phyloP scores from a whole-genome alignment of 768 basidiomycete species.

The Suillus subluteus region DNA sequence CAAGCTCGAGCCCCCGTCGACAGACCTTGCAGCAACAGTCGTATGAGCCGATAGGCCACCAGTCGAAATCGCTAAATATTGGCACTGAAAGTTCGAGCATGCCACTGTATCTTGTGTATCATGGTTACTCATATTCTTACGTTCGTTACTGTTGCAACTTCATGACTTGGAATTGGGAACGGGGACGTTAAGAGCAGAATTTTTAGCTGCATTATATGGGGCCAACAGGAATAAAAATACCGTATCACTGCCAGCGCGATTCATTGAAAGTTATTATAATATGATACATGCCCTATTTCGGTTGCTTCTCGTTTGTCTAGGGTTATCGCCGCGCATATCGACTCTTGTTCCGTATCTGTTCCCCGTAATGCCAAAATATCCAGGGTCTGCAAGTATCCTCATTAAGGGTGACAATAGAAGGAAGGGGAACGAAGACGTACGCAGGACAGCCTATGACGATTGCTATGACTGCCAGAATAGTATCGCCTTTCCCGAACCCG shows the following conservation, averaged over 20 bases:
- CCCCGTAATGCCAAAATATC: conserved; percentile 47
- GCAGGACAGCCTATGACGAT: conserved; percentile 65
- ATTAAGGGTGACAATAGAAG: background rate
- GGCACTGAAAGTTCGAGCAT: no score
- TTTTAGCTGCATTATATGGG: background rate
- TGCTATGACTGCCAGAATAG: conserved; percentile 60
- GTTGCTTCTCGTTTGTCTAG: background rate
- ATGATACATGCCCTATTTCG: background rate
- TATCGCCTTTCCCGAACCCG: conserved; percentile 72
- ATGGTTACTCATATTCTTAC: background rate
- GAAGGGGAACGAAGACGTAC: conserved; percentile 18
- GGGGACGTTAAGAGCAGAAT: background rate
- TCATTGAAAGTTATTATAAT: background rate
- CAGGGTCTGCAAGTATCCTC: conserved; percentile 38
- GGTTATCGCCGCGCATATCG: conserved; percentile 35
- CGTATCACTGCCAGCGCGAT: background rate
- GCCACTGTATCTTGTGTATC: background rate
- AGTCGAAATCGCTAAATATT: no score
- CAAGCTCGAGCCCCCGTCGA: background rate
- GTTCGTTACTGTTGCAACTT: background rate
- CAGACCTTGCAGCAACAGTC: background rate
- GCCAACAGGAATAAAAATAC: background rate
- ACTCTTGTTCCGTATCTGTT: conserved; percentile 53
- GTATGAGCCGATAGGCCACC: no score
- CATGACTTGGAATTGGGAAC: background rate